Percentiles rank a stretch among this genome's conserved stretches.
phyloP scores from a whole-genome alignment of 371 early-diverging fungal genomes.

The Mortierella sp. region DNA sequence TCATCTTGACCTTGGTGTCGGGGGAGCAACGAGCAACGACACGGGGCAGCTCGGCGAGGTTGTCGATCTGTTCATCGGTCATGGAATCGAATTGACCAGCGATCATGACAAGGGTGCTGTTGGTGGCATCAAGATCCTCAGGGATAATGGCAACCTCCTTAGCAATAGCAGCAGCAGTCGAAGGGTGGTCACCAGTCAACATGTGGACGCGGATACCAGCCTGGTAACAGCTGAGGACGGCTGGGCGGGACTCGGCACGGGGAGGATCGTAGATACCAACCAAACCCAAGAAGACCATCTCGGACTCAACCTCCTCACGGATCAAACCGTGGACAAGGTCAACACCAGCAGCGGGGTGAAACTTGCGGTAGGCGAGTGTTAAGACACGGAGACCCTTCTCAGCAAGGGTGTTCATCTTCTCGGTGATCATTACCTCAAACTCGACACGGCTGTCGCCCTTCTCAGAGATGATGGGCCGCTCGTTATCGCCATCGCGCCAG shows the following conservation, averaged over 20 bases:
- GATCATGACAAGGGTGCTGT: constrained; percentile 80
- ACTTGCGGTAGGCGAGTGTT: constrained; percentile 73
- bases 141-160: constrained; percentile 90
- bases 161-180: constrained; percentile 95
- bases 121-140: constrained; percentile 45
- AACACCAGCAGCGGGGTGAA: constrained; percentile 57
- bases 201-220: constrained; percentile 96
- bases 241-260: constrained; percentile 79
- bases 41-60: constrained; percentile 83
- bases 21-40: constrained; percentile 97
- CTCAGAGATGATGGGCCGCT: constrained; percentile 43
- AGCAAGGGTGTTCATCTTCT: constrained; percentile 27
- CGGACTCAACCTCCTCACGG: constrained; percentile 76
- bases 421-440: constrained; percentile 60
- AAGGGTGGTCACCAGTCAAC: constrained; percentile 96
- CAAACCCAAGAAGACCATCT: constrained; percentile 90
- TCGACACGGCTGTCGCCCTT: constrained; percentile 34
- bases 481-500: constrained; percentile 64
- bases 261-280: constrained; percentile 97
- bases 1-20: constrained; percentile 97
- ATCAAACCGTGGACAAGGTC: constrained; percentile 66
- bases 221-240: constrained; percentile 88
- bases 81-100: constrained; percentile 88
- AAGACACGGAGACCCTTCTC: constrained; percentile 67
- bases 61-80: constrained; percentile 83